Evolutionary conservation across 768 basidiomycete genomes (phyloP), one percentile per base, ranked within the genome.

Genomic region (Boletus barrowsii): DNA sequence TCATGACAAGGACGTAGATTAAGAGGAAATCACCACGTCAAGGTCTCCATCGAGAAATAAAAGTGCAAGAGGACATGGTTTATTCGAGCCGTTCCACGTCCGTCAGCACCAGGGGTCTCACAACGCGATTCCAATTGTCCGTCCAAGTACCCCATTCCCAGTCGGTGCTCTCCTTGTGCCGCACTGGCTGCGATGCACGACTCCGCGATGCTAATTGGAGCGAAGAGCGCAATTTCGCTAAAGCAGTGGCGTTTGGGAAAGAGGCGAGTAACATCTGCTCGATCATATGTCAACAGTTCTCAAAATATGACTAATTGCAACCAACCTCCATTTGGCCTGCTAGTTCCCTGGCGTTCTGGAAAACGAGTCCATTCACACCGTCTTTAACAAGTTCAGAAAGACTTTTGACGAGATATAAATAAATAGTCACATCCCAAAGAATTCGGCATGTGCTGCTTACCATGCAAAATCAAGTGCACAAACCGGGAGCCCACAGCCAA

Each of bases 401-500:
- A 68, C 95, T 96, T 33, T 10, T 35, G 13, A 54, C 18, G 18
- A 40, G 14, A 53, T 42, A 50, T 49, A 32, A 47, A 43, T 44
- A 52, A 58, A 32, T 47, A 42, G 18, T 37, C 37, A 51, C 22
- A 47, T 47, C 14, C n/a, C 24, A 26, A n/a, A 8, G 10, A 20
- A 50, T 41, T 49, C 39, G n/a, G 20, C 46, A 29, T 15, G 54
- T 30, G 30, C 29, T 13, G 61, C 82, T n/a, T 57, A 95, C 94
- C 92, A 96, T 40, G 78, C 73, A 65, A 96, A 99, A 46, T 86
- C 78, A 4, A 93, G 78, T 0, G 97, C 95, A 57, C 95, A 89
- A 9, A 98, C 97, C 0, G 96, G 96, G 52, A 98, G 76, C 5
- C 88, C 88, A 62, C 95, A 98, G 5, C 97, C 97, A 73, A 98